phyloP scores from a whole-genome alignment of 768 basidiomycete genomes.

The Auricularia heimuer region DNA sequence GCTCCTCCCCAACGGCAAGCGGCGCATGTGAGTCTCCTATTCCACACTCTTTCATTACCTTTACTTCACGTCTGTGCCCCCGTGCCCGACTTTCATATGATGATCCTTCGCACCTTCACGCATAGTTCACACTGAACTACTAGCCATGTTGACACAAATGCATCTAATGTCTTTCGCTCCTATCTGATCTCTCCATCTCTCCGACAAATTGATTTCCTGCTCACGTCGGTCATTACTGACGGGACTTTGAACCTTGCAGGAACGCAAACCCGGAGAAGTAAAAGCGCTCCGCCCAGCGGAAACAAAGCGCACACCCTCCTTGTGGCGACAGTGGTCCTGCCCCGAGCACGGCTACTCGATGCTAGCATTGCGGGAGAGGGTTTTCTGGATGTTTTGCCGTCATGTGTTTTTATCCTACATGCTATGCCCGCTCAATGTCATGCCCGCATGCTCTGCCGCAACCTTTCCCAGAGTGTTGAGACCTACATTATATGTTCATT shows the following conservation, averaged over 20 bases:
- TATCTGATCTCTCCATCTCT: slow-evolving; percentile 60
- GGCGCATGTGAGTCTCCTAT: slow-evolving; percentile 75
- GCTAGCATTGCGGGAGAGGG: not conserved
- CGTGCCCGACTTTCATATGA: slow-evolving; percentile 8
- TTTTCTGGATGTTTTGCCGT: slow-evolving; percentile 1
- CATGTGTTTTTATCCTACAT: slow-evolving; percentile 1
- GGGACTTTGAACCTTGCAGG: slow-evolving; percentile 29
- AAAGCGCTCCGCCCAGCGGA: slow-evolving; percentile 11
- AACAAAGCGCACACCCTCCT: not conserved
- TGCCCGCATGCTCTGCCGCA: not conserved
- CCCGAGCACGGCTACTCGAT: not conserved
- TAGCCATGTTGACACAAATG: slow-evolving; percentile 66
- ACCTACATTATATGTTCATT: too few relatives aligned
- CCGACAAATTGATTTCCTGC: not conserved
- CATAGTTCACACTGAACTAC: slow-evolving; percentile 97
- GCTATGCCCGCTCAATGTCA: slow-evolving; percentile 4
- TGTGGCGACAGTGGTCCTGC: not conserved
- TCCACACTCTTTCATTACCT: not conserved
- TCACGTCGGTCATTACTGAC: slow-evolving; percentile 8
- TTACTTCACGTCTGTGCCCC: not conserved
- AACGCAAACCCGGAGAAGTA: slow-evolving; percentile 61
- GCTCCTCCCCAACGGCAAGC: slow-evolving; percentile 81
- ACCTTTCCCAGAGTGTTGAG: too few relatives aligned
- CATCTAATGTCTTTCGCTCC: slow-evolving; percentile 99
- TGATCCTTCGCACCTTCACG: slow-evolving; percentile 32